A percentile compares a stretch with the other conserved stretches of the same genome.
These are phyloP conservation scores for Kluyveromyces sp. DNA, from an alignment of 1,139 yeast species.

Conservation along the genomic window DNA sequence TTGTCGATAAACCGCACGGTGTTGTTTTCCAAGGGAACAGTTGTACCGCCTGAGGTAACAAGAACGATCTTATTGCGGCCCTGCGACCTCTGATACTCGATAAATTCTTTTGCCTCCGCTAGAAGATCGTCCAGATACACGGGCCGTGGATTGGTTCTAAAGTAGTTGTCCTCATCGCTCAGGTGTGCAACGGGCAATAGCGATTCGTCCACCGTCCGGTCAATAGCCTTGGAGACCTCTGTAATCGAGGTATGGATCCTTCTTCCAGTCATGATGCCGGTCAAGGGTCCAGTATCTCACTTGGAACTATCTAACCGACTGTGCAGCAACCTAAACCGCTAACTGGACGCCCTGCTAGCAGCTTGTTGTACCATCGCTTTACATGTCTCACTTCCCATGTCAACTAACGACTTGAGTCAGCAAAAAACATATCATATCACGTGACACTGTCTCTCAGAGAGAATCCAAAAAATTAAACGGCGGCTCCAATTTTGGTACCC, in stretches of 20 bases:
- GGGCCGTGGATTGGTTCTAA: constrained; percentile 67
- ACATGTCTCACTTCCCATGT: no score
- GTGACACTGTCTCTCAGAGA: no score
- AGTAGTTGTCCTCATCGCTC: constrained; percentile 70
- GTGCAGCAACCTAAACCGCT: no score
- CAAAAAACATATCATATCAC: no score
- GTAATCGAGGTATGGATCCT: constrained; percentile 60
- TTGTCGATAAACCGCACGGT: constrained; percentile 95
- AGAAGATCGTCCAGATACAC: constrained; percentile 58
- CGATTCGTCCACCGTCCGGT: constrained; percentile 57
- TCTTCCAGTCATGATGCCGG: constrained; percentile 6
- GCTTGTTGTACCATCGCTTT: no score
- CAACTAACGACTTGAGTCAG: no score
- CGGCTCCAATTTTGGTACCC: neutral
- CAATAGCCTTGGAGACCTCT: constrained; percentile 66
- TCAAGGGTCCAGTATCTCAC: no score
- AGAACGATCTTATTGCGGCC: constrained; percentile 56
- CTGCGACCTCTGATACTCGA: constrained; percentile 41
- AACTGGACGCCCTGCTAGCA: no score
- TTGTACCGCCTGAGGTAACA: constrained; percentile 97
- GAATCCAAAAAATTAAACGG: no score
- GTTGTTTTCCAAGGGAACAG: constrained; percentile 93
- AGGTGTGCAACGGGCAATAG: constrained; percentile 66
- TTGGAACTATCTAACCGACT: no score
- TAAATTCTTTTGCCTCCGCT: constrained; percentile 50